Evolutionary conservation across 2,329 filamentous ascomycete species (phyloP).

Genomic region (Tolypocladium ovalisporum): DNA sequence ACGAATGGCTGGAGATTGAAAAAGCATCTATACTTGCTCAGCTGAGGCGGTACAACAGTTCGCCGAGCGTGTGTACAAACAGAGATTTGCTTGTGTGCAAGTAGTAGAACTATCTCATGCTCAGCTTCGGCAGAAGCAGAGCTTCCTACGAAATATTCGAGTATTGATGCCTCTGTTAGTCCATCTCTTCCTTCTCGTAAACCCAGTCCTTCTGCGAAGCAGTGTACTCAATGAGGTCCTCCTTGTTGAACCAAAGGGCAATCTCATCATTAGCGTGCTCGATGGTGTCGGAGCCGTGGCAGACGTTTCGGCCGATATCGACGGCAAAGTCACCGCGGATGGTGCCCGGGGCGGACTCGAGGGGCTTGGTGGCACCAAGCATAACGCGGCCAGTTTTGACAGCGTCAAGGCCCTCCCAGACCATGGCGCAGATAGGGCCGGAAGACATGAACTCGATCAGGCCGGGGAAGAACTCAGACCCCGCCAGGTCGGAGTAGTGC

Average conservation of each 20-base stretch:
- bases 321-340: conserved; percentile 93
- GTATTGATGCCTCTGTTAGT: too few species aligned
- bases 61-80: too few species aligned
- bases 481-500: conserved; percentile 93
- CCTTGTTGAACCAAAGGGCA: conserved; percentile 90
- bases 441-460: conserved; percentile 94
- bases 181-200: conserved; percentile 61
- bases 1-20: too few species aligned
- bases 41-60: too few species aligned
- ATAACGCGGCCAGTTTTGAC: conserved; percentile 97
- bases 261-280: conserved; percentile 99
- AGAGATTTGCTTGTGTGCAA: too few species aligned
- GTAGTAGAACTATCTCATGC: too few species aligned
- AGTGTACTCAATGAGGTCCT: conserved; percentile 77
- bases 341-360: conserved; percentile 87
- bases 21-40: too few species aligned
- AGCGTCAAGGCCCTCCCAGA: conserved; percentile 98
- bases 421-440: conserved; percentile 97
- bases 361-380: conserved; percentile 98
- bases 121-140: too few species aligned
- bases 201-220: conserved; percentile 76
- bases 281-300: conserved; percentile 97
- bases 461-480: conserved; percentile 80
- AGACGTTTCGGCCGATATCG: conserved; percentile 85
- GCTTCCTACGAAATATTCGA: too few species aligned